A percentile compares a stretch with the other conserved stretches of the same genome.
Evolutionary conservation across 2,329 filamentous ascomycete genomes (phyloP).

Genomic region (Chaetomiaceae sp.): DNA sequence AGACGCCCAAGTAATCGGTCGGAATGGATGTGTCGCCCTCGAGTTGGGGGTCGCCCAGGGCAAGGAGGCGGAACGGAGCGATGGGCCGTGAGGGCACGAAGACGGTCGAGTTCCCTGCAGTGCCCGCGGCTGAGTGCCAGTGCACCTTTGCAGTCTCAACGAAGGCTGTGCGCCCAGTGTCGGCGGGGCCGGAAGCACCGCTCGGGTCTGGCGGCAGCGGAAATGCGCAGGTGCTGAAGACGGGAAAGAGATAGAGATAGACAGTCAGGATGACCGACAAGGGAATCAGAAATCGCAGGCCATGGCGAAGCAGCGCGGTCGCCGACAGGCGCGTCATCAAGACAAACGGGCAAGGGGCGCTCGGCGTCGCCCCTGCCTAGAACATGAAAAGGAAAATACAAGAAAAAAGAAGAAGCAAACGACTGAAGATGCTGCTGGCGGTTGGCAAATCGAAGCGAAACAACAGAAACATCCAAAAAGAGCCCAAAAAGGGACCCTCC

Average conservation of each 20-base stretch:
- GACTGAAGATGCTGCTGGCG: conserved; percentile 1
- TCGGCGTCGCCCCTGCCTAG: background rate
- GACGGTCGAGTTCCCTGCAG: conserved; percentile 25
- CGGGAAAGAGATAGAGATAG: conserved; percentile 84
- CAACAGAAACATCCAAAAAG: background rate
- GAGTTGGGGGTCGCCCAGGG: conserved; percentile 87
- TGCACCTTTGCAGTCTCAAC: conserved; percentile 41
- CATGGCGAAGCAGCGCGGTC: conserved; percentile 52
- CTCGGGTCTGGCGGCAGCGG: conserved; percentile 45
- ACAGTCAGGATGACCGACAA: conserved; percentile 65
- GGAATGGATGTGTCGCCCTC: conserved; percentile 87
- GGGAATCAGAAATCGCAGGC: conserved; percentile 55
- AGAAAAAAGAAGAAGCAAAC: conserved; percentile 1
- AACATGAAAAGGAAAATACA: conserved; percentile 3
- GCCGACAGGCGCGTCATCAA: conserved; percentile 46
- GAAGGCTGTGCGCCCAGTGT: conserved; percentile 31
- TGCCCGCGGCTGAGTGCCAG: conserved; percentile 29
- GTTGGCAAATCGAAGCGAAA: background rate
- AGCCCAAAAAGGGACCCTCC: no score
- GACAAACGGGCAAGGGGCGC: conserved; percentile 33
- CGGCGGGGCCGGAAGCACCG: conserved; percentile 4
- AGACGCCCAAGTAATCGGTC: conserved; percentile 47
- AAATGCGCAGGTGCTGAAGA: conserved; percentile 77
- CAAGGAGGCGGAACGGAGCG: conserved; percentile 81
- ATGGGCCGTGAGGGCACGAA: conserved; percentile 26